Evolutionary conservation across 139 green algal genomes (phyloP).

Genomic region (Coelastrella sp.): DNA sequence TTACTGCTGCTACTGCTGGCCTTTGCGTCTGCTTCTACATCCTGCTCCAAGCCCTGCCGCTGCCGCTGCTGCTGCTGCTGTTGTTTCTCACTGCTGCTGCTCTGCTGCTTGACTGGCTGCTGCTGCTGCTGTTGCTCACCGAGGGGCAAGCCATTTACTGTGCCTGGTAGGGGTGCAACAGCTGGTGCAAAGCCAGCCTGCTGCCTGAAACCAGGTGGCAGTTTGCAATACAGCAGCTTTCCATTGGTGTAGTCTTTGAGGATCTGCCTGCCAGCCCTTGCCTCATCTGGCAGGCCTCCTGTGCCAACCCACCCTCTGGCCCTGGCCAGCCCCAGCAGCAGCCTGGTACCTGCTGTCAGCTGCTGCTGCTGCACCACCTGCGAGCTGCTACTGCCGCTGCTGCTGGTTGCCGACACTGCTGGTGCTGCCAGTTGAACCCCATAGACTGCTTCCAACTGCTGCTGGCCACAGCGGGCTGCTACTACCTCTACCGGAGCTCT

Average conservation of each 20-base stretch:
- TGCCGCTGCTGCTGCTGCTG: conserved; percentile 42
- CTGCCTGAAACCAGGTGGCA: conserved; percentile 68
- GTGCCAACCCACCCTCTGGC: conserved; percentile 77
- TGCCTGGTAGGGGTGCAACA: not conserved
- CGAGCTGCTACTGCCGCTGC: conserved; percentile 11
- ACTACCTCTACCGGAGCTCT: conserved; percentile 82
- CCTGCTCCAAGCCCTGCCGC: not conserved
- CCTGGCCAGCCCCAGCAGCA: conserved; percentile 68
- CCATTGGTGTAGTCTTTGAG: conserved; percentile 93
- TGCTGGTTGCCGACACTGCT: not conserved
- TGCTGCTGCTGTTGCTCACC: conserved; percentile 12
- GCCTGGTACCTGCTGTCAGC: conserved; percentile 51
- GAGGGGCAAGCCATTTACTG: not conserved
- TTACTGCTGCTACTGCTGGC: conserved; percentile 12
- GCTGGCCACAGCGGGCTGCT: conserved; percentile 57
- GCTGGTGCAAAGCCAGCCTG: not conserved
- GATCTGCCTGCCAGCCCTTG: conserved; percentile 78
- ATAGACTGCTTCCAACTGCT: conserved; percentile 83
- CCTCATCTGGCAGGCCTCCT: conserved; percentile 92
- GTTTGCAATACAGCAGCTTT: conserved; percentile 88
- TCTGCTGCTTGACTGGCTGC: not conserved
- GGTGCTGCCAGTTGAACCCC: conserved; percentile 62
- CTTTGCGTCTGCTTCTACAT: not conserved
- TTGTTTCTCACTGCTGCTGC: not conserved
- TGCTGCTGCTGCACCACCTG: conserved; percentile 39